These are phyloP conservation scores for Lactarius pseudohatsudake DNA, from an alignment of 768 basidiomycete genomes.

Conservation along the genomic window DNA sequence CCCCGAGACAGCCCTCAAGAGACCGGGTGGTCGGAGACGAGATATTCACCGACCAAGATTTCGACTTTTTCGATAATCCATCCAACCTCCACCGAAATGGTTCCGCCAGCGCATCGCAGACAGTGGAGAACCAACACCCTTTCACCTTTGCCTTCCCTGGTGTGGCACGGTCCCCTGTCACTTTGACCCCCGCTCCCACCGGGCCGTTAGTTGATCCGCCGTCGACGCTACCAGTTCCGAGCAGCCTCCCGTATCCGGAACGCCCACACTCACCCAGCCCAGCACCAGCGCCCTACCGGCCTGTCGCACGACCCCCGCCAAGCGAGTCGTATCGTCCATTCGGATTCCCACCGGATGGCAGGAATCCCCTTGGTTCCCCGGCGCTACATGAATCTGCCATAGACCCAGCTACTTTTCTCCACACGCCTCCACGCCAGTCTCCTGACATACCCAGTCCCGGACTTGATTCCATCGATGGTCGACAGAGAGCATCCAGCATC, in stretches of 20 bases:
- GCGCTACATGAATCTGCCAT: conserved; percentile 19
- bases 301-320: conserved; percentile 17
- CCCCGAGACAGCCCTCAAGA: conserved; percentile 9
- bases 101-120: conserved; percentile 11
- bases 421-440: conserved; percentile 25
- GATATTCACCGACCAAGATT: conserved; percentile 30
- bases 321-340: conserved; percentile 26
- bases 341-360: conserved; percentile 22
- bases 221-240: conserved; percentile 18
- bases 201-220: conserved; percentile 21
- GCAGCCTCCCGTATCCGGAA: conserved; percentile 26
- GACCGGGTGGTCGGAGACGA: conserved; percentile 21
- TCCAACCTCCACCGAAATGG: conserved; percentile 20
- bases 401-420: conserved; percentile 25
- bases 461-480: conserved; percentile 13
- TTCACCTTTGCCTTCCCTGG: conserved; percentile 28
- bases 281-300: conserved; percentile 21
- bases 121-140: conserved; percentile 25
- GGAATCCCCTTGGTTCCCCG: conserved; percentile 19
- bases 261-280: conserved; percentile 30
- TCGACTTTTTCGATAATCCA: conserved; percentile 30
- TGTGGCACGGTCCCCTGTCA: conserved; percentile 8
- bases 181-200: conserved; percentile 21
- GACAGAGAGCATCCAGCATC: conserved; percentile 37
- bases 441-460: conserved; percentile 17